These are phyloP conservation scores for Mycena amicta DNA, from an alignment of 768 basidiomycete species.

Conservation along the genomic window DNA sequence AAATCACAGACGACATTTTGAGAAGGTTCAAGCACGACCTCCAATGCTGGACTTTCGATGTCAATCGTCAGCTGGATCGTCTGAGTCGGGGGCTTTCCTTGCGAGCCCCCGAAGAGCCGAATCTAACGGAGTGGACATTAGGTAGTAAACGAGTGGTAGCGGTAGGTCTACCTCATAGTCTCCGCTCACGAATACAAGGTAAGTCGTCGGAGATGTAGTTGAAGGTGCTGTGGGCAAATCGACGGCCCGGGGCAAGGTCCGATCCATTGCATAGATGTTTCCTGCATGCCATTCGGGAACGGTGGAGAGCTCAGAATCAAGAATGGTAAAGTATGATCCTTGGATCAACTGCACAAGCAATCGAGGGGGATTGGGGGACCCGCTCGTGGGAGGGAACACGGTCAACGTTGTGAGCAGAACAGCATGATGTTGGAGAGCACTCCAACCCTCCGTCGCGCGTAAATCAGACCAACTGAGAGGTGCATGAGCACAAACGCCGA, in stretches of 20 bases:
- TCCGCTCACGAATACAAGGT: slow-evolving; percentile 74
- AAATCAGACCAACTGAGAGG: slow-evolving; percentile 66
- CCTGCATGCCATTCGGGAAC: slow-evolving; percentile 74
- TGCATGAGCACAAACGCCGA: slow-evolving; percentile 1
- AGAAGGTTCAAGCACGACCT: slow-evolving; percentile 45
- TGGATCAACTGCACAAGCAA: slow-evolving; percentile 65
- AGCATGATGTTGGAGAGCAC: slow-evolving; percentile 78
- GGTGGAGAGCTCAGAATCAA: slow-evolving; percentile 28
- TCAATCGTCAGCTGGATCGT: slow-evolving; percentile 54
- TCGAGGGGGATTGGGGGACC: slow-evolving; percentile 35
- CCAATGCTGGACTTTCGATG: slow-evolving; percentile 33
- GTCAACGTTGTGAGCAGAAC: slow-evolving; percentile 68
- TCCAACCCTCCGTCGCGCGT: slow-evolving; percentile 83
- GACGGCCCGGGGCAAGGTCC: slow-evolving; percentile 50
- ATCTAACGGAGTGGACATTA: slow-evolving; percentile 49
- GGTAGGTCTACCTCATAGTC: slow-evolving; percentile 76
- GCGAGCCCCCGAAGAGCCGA: slow-evolving; percentile 81
- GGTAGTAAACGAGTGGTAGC: background rate
- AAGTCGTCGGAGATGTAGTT: slow-evolving; percentile 45
- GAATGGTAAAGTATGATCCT: slow-evolving; percentile 75
- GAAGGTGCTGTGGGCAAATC: slow-evolving; percentile 52
- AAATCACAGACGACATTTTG: slow-evolving; percentile 69
- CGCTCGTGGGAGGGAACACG: slow-evolving; percentile 50
- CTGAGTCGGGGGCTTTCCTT: slow-evolving; percentile 53
- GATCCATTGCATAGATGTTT: slow-evolving; percentile 78